A percentile compares a stretch with the other conserved stretches of the same genome.
phyloP scores from a whole-genome alignment of 768 basidiomycete genomes.

The Tylopilus vinaceipallidus region DNA sequence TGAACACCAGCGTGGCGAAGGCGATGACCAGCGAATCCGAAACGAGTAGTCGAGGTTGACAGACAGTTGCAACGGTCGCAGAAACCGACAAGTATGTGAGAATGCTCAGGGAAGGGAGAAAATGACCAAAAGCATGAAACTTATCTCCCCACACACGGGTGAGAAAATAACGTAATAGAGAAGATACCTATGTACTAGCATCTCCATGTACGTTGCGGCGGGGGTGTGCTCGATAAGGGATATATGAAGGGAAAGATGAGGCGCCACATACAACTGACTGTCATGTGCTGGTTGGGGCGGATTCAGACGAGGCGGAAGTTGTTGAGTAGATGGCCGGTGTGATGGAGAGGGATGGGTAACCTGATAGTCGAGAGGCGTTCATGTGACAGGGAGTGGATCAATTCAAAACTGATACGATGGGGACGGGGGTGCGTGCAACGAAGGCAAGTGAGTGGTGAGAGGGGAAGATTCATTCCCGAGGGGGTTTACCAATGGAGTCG shows the following conservation, averaged over 20 bases:
- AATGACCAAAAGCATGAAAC: background rate
- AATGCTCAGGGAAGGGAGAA: conserved; percentile 4
- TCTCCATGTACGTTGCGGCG: background rate
- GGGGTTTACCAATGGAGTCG: background rate
- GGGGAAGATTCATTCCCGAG: conserved; percentile 15
- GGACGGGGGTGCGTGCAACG: conserved; percentile 11
- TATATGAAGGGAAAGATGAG: background rate
- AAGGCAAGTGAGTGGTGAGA: background rate
- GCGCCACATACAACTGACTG: conserved; percentile 9
- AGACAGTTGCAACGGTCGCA: background rate
- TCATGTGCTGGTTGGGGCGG: background rate
- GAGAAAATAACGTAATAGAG: conserved; percentile 15
- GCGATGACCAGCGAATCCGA: background rate
- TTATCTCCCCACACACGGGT: conserved; percentile 6
- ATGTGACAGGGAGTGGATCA: conserved; percentile 14
- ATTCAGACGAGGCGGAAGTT: conserved; percentile 15
- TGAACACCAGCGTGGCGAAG: background rate
- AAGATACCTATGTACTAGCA: background rate
- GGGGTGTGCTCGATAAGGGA: conserved; percentile 4
- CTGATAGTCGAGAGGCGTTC: conserved; percentile 12
- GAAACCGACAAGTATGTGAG: background rate
- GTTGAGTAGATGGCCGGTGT: background rate
- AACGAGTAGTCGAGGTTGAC: background rate
- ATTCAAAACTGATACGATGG: conserved; percentile 9
- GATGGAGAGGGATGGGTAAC: background rate